Conservation (phyloP, 768 basidiomycete genomes). For the Mycena metata region DNA sequence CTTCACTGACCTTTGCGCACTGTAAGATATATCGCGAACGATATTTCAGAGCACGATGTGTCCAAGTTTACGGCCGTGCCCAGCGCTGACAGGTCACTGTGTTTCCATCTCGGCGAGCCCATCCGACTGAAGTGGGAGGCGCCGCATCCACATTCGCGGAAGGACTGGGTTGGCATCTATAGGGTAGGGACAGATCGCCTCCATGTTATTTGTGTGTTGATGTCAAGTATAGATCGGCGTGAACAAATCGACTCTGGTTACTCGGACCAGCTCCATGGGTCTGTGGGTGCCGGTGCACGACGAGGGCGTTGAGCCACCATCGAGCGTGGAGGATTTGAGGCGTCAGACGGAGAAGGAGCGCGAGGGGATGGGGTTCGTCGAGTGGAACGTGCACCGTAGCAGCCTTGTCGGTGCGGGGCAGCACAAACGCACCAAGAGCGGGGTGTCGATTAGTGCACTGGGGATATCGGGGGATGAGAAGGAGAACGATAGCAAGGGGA, state of each 20-base stretch:
- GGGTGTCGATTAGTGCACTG: constrained; percentile 49
- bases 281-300: constrained; percentile 94
- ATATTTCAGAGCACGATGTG: constrained; percentile 84
- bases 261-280: constrained; percentile 86
- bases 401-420: constrained; percentile 63
- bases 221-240: constrained; percentile 76
- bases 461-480: constrained; percentile 37
- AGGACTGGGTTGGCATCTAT: constrained; percentile 97
- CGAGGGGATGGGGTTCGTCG: constrained; percentile 66
- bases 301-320: constrained; percentile 60
- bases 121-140: constrained; percentile 91
- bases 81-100: constrained; percentile 61
- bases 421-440: constrained; percentile 73
- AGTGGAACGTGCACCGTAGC: constrained; percentile 69
- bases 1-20: constrained; percentile 19
- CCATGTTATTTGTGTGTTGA: not conserved
- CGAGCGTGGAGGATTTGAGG: constrained; percentile 32
- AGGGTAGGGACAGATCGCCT: constrained; percentile 59
- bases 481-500: constrained; percentile 32
- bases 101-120: constrained; percentile 92
- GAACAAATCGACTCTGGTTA: constrained; percentile 86
- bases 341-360: constrained; percentile 46
- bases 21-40: constrained; percentile 82
- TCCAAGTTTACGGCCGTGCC: constrained; percentile 73
- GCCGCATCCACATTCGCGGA: constrained; percentile 85